Evolutionary conservation across 2,329 filamentous ascomycete genomes (phyloP), one percentile per base, ranked within the genome.

Genomic region (Thielaviopsis populi): DNA sequence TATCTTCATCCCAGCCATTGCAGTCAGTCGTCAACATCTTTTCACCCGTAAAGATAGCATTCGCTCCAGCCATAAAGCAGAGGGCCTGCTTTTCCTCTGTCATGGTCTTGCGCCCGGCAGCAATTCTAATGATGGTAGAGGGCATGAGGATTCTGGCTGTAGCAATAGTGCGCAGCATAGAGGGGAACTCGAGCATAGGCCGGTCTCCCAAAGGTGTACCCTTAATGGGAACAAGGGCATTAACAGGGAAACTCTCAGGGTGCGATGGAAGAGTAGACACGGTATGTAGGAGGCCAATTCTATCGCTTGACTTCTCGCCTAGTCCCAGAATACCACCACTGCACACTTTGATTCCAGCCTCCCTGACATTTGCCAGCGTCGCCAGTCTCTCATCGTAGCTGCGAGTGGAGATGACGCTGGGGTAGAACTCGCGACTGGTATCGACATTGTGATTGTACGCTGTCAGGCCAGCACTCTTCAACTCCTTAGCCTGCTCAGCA

Each of bases 391-490:
- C 91, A 70, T 96, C 91, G 74, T 95, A 96, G 7, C 83, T 85
- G 43, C 91, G 80, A 0, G 91, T 95, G 0, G 89, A 88, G 74
- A 96, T 95, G 70, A 96, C 81, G 46, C 80, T 85, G 0, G 91
- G 89, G 71, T 96, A 95, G 74, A 90, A 90, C 76, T 95, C 91
- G 69, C 91, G 82, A 64, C 86, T 90, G 1, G 91, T 96, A 75
- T 96, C 91, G 68, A 96, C 80, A 72, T 96, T 96, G 79, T 96
- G 91, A 76, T 96, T 96, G 75, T 96, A 95, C 0, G 91, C 91
- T 17, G 91, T 95, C 69, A 96, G 75, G 0, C 91, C 91, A 0
- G 90, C 91, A 1, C 84, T 83, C 72, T 90, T 91, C 68, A 96
- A 80, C 75, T 94, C 88, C 70, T 82, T 82, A 33, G 91, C 91